phyloP scores from a whole-genome alignment of 805 yeast genomes.

The Komagataella ulmi region DNA sequence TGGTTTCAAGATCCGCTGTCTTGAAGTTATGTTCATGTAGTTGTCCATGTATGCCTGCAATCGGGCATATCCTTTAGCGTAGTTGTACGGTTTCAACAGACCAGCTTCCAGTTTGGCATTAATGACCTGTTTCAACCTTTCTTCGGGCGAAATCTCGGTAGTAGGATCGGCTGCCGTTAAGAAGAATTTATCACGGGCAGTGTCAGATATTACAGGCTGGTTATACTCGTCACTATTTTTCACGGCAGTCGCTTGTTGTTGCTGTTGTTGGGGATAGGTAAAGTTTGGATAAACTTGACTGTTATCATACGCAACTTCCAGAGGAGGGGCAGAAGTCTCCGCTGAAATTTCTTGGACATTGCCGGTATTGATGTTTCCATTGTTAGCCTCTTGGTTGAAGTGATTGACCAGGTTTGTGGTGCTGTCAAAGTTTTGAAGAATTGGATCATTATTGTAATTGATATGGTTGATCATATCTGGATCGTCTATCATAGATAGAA shows the following conservation, averaged over 20 bases:
- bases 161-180: constrained; percentile 96
- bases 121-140: constrained; percentile 82
- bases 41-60: constrained; percentile 85
- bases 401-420: constrained; percentile 5
- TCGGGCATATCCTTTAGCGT: constrained; percentile 87
- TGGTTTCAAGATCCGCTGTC: constrained; percentile 79
- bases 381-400: not conserved
- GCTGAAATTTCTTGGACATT: not conserved
- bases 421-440: constrained; percentile 19
- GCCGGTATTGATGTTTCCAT: not conserved
- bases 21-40: constrained; percentile 73
- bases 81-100: constrained; percentile 79
- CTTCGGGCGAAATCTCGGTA: constrained; percentile 88
- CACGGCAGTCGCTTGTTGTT: not conserved
- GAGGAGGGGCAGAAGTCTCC: not conserved
- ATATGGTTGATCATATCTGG: constrained; percentile 45
- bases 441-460: constrained; percentile 20
- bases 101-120: constrained; percentile 94
- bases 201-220: constrained; percentile 36
- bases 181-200: constrained; percentile 87
- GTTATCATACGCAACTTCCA: not conserved
- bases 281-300: not conserved
- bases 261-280: not conserved
- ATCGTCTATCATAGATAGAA: constrained; percentile 81
- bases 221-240: not conserved